Base-by-base conservation (phyloP, 75 land plant genomes). In the Ceratopteris richardii region DNA sequence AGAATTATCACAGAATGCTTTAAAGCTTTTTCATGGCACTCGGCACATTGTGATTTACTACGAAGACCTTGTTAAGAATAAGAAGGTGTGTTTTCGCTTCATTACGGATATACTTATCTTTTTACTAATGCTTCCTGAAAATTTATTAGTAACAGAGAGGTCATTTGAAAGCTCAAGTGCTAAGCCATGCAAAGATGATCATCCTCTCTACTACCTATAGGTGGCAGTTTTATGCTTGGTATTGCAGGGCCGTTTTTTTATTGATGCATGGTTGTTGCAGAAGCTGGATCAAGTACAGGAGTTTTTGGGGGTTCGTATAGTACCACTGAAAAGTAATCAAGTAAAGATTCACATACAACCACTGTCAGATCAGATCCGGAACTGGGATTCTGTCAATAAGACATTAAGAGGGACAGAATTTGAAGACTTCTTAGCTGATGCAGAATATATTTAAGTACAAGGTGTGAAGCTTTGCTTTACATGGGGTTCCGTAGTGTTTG, bases 321-420 rank as follows among this genome's bases (percentile, higher is more conserved):
- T 60, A 52, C 54, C 69, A 22, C 51, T 85, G 18, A 63, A 56
- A 18, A 85, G 88, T 61, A 65, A 58, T 16, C 88, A 85, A 29
- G 86, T 82, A 16, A 85, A 78, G 57, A 85, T 85, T 40, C 88
- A 85, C 65, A 82, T 74, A 23, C 56, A 63, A 24, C 76, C 82
- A 6, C 57, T 76, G 24, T 44, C 73, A 26, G 73, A 82, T 9
- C 80, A 73, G 19, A 58, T 85, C 17, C 57, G 33, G 40, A 85
- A 82, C 66, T 85, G 88, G 88, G 66, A 76, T 14, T 79, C 69
- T 54, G 79, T 85, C 11, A 39, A 60, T 25, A 73, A 61, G 13
- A 58, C 70, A 28, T 71, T 85, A 5, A 78, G 73, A 25, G 82
- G 75, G 56, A 85, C n/a, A n/a, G n/a, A n/a, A n/a, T n/a, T n/a